Percentiles rank a stretch among this genome's conserved stretches.
Conservation (phyloP, 2,329 filamentous ascomycete species). For the Apiospora pterosperma region DNA sequence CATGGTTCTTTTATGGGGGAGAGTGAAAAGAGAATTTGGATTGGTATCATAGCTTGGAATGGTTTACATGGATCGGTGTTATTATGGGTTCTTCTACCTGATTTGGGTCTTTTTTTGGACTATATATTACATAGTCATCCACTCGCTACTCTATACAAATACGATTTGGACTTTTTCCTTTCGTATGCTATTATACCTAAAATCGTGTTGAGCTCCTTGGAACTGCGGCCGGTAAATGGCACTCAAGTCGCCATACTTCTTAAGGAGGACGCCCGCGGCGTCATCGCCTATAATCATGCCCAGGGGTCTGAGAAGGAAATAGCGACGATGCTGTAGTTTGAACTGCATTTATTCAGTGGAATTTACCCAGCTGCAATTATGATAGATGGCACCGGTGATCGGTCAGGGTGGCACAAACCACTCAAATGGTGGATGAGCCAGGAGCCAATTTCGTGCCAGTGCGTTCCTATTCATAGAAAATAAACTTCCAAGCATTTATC, state of each 20-base stretch:
- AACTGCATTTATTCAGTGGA: not conserved
- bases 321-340: not conserved
- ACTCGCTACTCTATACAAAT: not conserved
- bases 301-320: not conserved
- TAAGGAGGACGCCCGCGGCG: not conserved
- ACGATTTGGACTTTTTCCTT: not conserved
- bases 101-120: not conserved
- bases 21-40: not conserved
- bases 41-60: not conserved
- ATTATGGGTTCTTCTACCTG: not conserved
- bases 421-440: too few relatives aligned
- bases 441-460: too few relatives aligned
- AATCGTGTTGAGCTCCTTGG: conserved; percentile 28
- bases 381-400: too few relatives aligned
- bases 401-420: too few relatives aligned
- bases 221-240: conserved; percentile 60
- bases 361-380: too few relatives aligned
- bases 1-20: too few relatives aligned
- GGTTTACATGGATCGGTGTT: not conserved
- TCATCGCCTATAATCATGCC: not conserved
- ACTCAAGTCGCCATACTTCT: conserved; percentile 26
- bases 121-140: not conserved
- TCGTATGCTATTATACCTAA: not conserved
- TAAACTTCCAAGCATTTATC: too few relatives aligned
- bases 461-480: too few relatives aligned